These are phyloP conservation scores for Inonotus obliquus DNA, from an alignment of 1,284 basidiomycete species.

Conservation along the genomic window DNA sequence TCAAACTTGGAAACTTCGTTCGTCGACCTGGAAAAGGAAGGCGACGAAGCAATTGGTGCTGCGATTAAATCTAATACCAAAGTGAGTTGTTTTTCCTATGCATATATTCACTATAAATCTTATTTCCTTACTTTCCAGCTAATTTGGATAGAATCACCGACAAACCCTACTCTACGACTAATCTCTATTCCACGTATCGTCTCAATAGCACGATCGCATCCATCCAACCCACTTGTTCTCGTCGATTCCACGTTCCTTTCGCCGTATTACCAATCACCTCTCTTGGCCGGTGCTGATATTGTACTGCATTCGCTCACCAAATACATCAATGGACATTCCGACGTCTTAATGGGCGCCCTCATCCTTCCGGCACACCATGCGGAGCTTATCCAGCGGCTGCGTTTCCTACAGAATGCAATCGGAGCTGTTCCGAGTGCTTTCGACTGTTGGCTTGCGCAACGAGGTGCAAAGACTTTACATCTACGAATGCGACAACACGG, in stretches of 20 bases:
- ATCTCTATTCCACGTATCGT: constrained; percentile 72
- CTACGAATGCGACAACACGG: constrained; percentile 88
- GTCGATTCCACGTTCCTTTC: constrained; percentile 94
- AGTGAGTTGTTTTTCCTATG: constrained; percentile 39
- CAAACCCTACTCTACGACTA: constrained; percentile 90
- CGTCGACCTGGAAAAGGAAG: constrained; percentile 73
- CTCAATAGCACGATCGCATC: constrained; percentile 52
- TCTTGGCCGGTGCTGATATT: constrained; percentile 81
- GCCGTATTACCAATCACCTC: constrained; percentile 87
- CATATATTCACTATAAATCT: neutral
- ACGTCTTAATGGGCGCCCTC: constrained; percentile 84
- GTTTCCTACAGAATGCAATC: constrained; percentile 91
- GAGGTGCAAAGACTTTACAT: constrained; percentile 88
- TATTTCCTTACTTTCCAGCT: constrained; percentile 44
- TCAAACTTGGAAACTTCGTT: constrained; percentile 80
- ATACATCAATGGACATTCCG: constrained; percentile 92
- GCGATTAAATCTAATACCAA: constrained; percentile 79
- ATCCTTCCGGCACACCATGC: constrained; percentile 61
- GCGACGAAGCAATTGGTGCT: constrained; percentile 59
- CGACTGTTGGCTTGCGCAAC: constrained; percentile 89
- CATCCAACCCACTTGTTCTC: constrained; percentile 66
- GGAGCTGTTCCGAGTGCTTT: constrained; percentile 86
- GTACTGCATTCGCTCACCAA: constrained; percentile 84
- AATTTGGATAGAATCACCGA: constrained; percentile 96
- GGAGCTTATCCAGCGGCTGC: constrained; percentile 48